Evolutionary conservation across 306 rosid species (phyloP), one percentile per base, ranked within the genome.

Genomic region (Boehmeria nivea): DNA sequence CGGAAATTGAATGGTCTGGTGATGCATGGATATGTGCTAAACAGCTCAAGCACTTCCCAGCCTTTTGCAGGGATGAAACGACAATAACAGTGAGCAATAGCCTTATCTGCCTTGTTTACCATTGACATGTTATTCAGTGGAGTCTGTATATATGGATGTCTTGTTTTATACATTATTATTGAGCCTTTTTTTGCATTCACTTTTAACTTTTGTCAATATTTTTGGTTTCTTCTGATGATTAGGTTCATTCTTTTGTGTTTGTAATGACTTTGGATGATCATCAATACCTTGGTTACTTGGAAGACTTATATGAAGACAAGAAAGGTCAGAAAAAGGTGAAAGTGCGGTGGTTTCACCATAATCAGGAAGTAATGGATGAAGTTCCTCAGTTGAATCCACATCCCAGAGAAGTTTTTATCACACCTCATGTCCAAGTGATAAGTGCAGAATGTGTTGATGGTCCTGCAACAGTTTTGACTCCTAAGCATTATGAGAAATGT

Each of bases 231-330:
- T 13, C 42, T 54, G 51, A 61, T 59, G 52, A 65, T 46, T 65
- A 87, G 95, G 95, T 84, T 54, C 95, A 84, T 70, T 81, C 85
- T 51, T 87, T 87, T 77, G 94, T 84, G 16, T 79, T 70, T 59
- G 63, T 87, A 45, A 81, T 84, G 89, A 85, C 87, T 70, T 78
- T 76, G 67, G 95, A 81, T 63, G 86, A 70, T 51, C 50, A 43
- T 36, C 74, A 68, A 18, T 75, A 81, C 67, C 87, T 87, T 70
- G 94, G 89, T 75, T 87, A 87, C 72, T 46, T 87, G 80, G 96
- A 87, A 79, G 96, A 87, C 72, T 79, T 87, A 87, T 84, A 84
- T 61, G 96, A 84, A 76, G 87, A 87, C 72, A 79, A 80, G 74
- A 84, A 81, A 74, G 77, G 78, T 36, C 81, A 68, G 60, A 84